phyloP scores from a whole-genome alignment of 2,329 filamentous ascomycete genomes.

The Dactylella cylindrospora region DNA sequence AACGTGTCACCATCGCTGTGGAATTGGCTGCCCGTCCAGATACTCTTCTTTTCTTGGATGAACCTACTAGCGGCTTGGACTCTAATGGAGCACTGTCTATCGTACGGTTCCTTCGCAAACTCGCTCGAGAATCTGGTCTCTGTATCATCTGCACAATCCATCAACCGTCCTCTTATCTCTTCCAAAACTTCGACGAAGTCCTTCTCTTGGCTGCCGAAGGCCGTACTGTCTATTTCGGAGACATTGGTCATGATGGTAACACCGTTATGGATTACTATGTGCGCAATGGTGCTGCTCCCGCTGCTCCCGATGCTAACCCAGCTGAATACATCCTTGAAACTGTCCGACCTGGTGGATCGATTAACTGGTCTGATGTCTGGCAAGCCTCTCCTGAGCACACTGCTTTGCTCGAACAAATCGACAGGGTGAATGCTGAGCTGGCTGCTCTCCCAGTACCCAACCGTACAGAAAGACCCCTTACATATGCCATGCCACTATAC shows the following conservation, averaged over 20 bases:
- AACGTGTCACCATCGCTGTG: slow-evolving; percentile 72
- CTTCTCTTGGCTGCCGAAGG: slow-evolving; percentile 68
- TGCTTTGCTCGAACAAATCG: slow-evolving; percentile 65
- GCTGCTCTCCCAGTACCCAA: slow-evolving; percentile 52
- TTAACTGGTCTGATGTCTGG: slow-evolving; percentile 76
- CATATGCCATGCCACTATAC: slow-evolving; percentile 67
- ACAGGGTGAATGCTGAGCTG: slow-evolving; percentile 63
- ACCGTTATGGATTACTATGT: slow-evolving; percentile 69
- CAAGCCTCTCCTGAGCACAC: slow-evolving; percentile 64
- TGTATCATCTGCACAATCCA: slow-evolving; percentile 75
- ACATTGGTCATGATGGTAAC: slow-evolving; percentile 67
- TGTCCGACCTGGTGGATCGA: slow-evolving; percentile 50
- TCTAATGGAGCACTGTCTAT: slow-evolving; percentile 70
- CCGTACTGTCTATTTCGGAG: slow-evolving; percentile 73
- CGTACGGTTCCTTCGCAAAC: slow-evolving; percentile 68
- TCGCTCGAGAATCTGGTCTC: slow-evolving; percentile 64
- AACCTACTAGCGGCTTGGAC: slow-evolving; percentile 71
- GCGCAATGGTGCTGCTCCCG: slow-evolving; percentile 45
- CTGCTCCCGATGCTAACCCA: slow-evolving; percentile 51
- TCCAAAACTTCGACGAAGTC: slow-evolving; percentile 73
- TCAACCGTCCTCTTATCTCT: slow-evolving; percentile 68
- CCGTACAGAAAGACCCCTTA: slow-evolving; percentile 55
- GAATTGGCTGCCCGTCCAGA: slow-evolving; percentile 70
- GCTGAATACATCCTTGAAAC: slow-evolving; percentile 58
- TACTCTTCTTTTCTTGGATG: slow-evolving; percentile 69